Percentiles rank a stretch among this genome's conserved stretches.
Conservation (phyloP, 805 yeast genomes). For the Grigorovia jiainica region DNA sequence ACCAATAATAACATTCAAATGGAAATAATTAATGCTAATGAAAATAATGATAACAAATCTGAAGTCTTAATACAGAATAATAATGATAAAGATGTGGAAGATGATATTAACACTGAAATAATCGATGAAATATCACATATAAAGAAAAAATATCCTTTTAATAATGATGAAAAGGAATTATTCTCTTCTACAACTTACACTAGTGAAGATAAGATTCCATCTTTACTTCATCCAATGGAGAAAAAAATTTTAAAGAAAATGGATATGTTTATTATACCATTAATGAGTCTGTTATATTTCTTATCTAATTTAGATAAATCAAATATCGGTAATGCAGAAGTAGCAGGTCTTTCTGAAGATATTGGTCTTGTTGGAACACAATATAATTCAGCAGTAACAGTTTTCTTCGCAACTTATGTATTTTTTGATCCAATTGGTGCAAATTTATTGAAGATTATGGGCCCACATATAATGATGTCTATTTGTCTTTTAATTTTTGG, state of each 20-base stretch:
- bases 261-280: slow-evolving; percentile 36
- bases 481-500: slow-evolving; percentile 31
- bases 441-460: slow-evolving; percentile 29
- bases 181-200: slow-evolving; percentile 14
- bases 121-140: no score
- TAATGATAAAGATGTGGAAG: no score
- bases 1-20: not conserved
- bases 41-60: no score
- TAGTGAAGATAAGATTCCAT: slow-evolving; percentile 21
- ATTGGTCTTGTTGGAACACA: slow-evolving; percentile 32
- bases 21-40: not conserved
- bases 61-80: no score
- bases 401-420: slow-evolving; percentile 39
- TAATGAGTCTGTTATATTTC: slow-evolving; percentile 35
- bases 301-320: slow-evolving; percentile 44
- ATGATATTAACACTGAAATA: no score
- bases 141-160: no score
- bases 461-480: slow-evolving; percentile 31
- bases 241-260: slow-evolving; percentile 31
- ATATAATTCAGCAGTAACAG: slow-evolving; percentile 36
- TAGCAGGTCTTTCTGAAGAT: slow-evolving; percentile 41
- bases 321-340: slow-evolving; percentile 50
- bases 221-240: slow-evolving; percentile 26
- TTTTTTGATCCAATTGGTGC: slow-evolving; percentile 33
- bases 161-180: slow-evolving; percentile 17